Evolutionary conservation across 805 yeast genomes (phyloP).

Genomic region (Candida gorgasii): DNA sequence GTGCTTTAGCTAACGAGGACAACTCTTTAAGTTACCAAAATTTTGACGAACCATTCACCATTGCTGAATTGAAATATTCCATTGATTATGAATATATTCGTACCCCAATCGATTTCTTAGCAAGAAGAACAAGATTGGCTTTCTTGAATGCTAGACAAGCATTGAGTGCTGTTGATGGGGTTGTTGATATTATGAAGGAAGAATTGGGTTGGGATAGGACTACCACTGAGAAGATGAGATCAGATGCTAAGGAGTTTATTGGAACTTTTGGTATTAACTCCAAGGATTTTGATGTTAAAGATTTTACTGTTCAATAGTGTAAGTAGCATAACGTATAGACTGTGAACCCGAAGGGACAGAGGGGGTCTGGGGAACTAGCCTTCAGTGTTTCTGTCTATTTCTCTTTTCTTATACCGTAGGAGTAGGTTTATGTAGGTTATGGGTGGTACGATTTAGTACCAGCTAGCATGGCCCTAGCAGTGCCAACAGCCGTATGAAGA

Average conservation of each 20-base stretch:
- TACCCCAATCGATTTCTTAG: constrained; percentile 85
- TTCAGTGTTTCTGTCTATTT: too few species aligned
- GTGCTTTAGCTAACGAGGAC: constrained; percentile 22
- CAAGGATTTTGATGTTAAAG: constrained; percentile 26
- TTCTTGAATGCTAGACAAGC: constrained; percentile 89
- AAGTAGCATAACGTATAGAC: too few species aligned
- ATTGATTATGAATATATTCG: constrained; percentile 81
- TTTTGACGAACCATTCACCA: constrained; percentile 81
- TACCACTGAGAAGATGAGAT: constrained; percentile 54
- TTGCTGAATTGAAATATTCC: constrained; percentile 86
- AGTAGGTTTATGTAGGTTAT: too few species aligned
- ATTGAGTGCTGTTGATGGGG: constrained; percentile 74
- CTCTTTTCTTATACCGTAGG: too few species aligned
- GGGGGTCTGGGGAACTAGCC: too few species aligned
- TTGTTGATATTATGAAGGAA: constrained; percentile 79
- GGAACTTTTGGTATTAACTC: constrained; percentile 57
- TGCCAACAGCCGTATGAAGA: too few species aligned
- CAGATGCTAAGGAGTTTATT: constrained; percentile 56
- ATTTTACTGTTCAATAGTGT: constrained; percentile 24
- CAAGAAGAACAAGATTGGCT: constrained; percentile 91
- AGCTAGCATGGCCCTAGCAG: too few species aligned
- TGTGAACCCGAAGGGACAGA: too few species aligned
- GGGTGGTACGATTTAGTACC: too few species aligned
- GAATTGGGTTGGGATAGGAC: constrained; percentile 73
- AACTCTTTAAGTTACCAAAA: constrained; percentile 46